Evolutionary conservation across 768 basidiomycete genomes (phyloP).

Genomic region (Boletus barrowsii): DNA sequence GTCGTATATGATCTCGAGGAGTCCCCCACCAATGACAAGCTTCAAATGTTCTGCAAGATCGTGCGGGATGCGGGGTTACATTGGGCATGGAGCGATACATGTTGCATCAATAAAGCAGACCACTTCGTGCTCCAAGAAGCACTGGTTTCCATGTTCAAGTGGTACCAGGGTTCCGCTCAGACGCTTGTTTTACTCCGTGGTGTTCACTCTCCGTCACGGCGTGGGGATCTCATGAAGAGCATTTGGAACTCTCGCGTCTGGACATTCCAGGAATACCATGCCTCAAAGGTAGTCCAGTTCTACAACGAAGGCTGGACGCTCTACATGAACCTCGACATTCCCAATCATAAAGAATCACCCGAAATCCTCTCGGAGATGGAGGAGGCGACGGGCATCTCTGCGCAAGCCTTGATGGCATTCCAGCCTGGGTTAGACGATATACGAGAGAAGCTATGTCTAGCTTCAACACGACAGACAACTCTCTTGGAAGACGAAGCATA

Average conservation of each 20-base stretch:
- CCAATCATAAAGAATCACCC: not conserved
- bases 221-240: not conserved
- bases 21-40: not conserved
- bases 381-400: not conserved
- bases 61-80: not conserved
- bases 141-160: not conserved
- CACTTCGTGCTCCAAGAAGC: not conserved
- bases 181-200: not conserved
- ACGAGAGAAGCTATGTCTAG: not conserved
- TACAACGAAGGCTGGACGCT: not conserved
- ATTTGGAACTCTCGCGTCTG: not conserved
- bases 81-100: not conserved
- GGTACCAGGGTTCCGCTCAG: not conserved
- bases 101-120: not conserved
- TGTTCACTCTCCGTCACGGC: not conserved
- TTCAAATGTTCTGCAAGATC: not conserved
- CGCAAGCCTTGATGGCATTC: not conserved
- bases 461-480: not conserved
- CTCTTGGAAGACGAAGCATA: not conserved
- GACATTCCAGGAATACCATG: not conserved
- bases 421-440: not conserved
- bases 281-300: not conserved
- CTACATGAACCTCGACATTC: not conserved
- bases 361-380: not conserved
- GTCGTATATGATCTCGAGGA: not conserved